A percentile compares a stretch with the other conserved stretches of the same genome.
These are phyloP conservation scores for Paracoccidioides brasiliensis DNA, from an alignment of 2,329 filamentous ascomycete species.

Conservation along the genomic window DNA sequence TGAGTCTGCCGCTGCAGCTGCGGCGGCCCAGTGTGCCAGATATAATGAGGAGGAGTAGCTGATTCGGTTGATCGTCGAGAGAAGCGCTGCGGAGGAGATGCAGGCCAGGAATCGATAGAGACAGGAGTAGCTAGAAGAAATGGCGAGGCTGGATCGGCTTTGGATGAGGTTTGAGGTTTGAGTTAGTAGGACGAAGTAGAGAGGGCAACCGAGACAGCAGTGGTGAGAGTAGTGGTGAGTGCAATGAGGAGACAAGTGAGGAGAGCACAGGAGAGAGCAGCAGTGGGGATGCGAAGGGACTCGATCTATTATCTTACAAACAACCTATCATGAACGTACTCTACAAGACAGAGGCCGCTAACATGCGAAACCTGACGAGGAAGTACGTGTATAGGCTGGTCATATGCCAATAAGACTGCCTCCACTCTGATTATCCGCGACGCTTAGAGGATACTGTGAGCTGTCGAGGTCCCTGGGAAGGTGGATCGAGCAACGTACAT, in stretches of 20 bases:
- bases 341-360: not conserved
- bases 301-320: no score
- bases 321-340: not conserved
- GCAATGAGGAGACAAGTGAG: no score
- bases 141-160: conserved; percentile 7
- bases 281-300: no score
- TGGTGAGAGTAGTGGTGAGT: no score
- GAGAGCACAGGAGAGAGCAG: no score
- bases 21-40: not conserved
- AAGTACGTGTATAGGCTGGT: not conserved
- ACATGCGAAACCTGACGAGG: not conserved
- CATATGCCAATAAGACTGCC: not conserved
- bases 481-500: not conserved
- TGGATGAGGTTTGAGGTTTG: not conserved
- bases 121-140: conserved; percentile 2
- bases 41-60: conserved; percentile 3
- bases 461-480: not conserved
- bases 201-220: no score
- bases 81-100: conserved; percentile 7
- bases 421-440: not conserved
- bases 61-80: not conserved
- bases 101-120: not conserved
- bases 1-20: conserved; percentile 7
- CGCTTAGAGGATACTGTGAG: not conserved
- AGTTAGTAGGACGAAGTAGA: not conserved